Conservation (phyloP, 2,329 filamentous ascomycete genomes). For the Knoxdaviesia capensis region DNA sequence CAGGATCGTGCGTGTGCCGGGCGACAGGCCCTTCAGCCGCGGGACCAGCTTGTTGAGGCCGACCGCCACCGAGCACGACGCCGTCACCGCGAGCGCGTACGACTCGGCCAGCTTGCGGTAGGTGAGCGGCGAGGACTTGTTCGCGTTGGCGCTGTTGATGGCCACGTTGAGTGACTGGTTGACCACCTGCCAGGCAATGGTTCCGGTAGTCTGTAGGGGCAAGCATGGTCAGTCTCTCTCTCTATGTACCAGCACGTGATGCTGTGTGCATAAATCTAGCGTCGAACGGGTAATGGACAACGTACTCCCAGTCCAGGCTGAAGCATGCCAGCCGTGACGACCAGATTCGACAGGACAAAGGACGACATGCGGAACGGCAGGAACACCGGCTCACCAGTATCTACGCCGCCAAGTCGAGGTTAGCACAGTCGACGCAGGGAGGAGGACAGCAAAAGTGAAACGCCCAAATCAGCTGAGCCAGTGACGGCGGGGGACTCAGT, state of each 20-base stretch:
- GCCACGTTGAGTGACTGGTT: conserved; percentile 98
- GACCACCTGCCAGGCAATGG: conserved; percentile 80
- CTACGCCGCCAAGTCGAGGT: conserved; percentile 22
- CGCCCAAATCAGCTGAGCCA: neutral
- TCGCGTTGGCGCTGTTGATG: conserved; percentile 93
- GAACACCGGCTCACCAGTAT: conserved; percentile 81
- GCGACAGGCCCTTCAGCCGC: conserved; percentile 55
- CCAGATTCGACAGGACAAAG: conserved; percentile 81
- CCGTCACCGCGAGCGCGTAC: conserved; percentile 78
- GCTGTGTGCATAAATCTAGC: conserved; percentile 1
- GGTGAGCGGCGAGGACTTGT: conserved; percentile 84
- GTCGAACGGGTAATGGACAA: conserved; percentile 1
- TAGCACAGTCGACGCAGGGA: neutral
- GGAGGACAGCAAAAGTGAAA: too few relatives aligned
- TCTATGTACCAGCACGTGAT: conserved; percentile 11
- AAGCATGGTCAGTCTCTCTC: conserved; percentile 18
- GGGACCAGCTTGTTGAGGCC: conserved; percentile 83
- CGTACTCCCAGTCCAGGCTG: conserved; percentile 62
- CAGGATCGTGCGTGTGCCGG: conserved; percentile 56
- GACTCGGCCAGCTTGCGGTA: conserved; percentile 67
- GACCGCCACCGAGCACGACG: conserved; percentile 82
- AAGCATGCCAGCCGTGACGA: conserved; percentile 94
- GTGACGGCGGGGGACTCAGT: neutral
- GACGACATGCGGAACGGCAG: conserved; percentile 95
- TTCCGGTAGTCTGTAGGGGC: conserved; percentile 46